A percentile compares a stretch with the other conserved stretches of the same genome.
These are phyloP conservation scores for Rhytidhysteron rufulum DNA, from an alignment of 2,329 filamentous ascomycete species.

Conservation along the genomic window DNA sequence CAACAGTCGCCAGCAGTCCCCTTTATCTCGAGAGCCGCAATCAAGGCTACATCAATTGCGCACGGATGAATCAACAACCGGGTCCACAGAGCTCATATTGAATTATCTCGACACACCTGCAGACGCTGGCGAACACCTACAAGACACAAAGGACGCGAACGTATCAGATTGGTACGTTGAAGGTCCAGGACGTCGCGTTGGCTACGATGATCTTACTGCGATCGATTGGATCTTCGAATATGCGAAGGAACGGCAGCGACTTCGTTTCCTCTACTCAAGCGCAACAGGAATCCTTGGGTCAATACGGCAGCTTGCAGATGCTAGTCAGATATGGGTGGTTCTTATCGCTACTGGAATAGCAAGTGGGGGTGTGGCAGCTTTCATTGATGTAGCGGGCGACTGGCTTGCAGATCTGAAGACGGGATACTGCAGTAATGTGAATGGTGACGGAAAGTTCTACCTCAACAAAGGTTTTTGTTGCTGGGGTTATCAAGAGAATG, in stretches of 20 bases:
- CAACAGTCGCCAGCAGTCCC: constrained; percentile 24
- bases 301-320: constrained; percentile 69
- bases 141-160: constrained; percentile 43
- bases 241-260: constrained; percentile 85
- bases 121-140: constrained; percentile 32
- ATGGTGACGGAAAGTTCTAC: constrained; percentile 83
- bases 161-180: constrained; percentile 80
- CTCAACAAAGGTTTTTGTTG: constrained; percentile 91
- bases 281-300: constrained; percentile 70
- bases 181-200: constrained; percentile 82
- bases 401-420: constrained; percentile 93
- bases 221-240: constrained; percentile 99
- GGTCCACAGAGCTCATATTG: constrained; percentile 38
- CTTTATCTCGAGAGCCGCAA: constrained; percentile 22
- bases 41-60: constrained; percentile 21
- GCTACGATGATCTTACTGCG: constrained; percentile 92
- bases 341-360: constrained; percentile 80
- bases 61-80: constrained; percentile 15
- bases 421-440: constrained; percentile 75
- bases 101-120: constrained; percentile 39
- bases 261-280: constrained; percentile 70
- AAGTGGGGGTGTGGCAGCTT: constrained; percentile 79
- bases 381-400: constrained; percentile 84
- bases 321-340: constrained; percentile 87
- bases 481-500: constrained; percentile 72